These are phyloP conservation scores for Pichia sp. DNA, from an alignment of 1,139 yeast genomes.

Conservation along the genomic window DNA sequence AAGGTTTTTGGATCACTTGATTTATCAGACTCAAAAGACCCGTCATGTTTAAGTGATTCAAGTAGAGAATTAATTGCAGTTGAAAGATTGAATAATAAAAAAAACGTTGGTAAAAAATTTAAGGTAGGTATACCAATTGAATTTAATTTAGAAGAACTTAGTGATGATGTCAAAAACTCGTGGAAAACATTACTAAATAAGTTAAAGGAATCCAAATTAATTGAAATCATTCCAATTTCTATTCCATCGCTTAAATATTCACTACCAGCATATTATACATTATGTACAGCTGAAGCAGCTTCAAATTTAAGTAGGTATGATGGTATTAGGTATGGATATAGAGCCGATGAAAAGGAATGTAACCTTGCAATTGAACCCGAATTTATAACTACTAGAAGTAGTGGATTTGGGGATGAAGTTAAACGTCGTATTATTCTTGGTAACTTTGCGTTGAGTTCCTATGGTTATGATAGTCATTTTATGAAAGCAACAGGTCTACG, in stretches of 20 bases:
- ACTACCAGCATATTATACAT: slow-evolving; percentile 78
- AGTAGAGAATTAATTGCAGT: slow-evolving; percentile 28
- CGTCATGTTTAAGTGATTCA: slow-evolving; percentile 53
- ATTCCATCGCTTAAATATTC: slow-evolving; percentile 62
- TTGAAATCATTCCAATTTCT: slow-evolving; percentile 55
- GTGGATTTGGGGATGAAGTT: slow-evolving; percentile 76
- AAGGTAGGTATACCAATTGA: slow-evolving; percentile 71
- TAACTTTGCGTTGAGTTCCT: slow-evolving; percentile 72
- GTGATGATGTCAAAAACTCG: slow-evolving; percentile 37
- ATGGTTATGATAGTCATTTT: slow-evolving; percentile 71
- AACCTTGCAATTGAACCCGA: slow-evolving; percentile 22
- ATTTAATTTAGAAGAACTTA: slow-evolving; percentile 51
- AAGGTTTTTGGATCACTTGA: slow-evolving; percentile 54
- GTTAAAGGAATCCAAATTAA: slow-evolving; percentile 42
- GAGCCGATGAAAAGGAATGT: slow-evolving; percentile 29
- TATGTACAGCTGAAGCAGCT: slow-evolving; percentile 91
- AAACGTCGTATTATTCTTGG: slow-evolving; percentile 79
- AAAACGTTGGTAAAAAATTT: slow-evolving; percentile 22
- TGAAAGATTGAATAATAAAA: slow-evolving; percentile 12
- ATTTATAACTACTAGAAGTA: slow-evolving; percentile 54
- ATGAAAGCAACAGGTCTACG: slow-evolving; percentile 70
- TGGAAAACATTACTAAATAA: slow-evolving; percentile 42
- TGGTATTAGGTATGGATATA: slow-evolving; percentile 76
- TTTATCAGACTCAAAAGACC: slow-evolving; percentile 64
- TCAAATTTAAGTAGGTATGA: slow-evolving; percentile 87